phyloP scores from a whole-genome alignment of 176 grass and related monocot genomes.

The Dendrocalamus sinicus region DNA sequence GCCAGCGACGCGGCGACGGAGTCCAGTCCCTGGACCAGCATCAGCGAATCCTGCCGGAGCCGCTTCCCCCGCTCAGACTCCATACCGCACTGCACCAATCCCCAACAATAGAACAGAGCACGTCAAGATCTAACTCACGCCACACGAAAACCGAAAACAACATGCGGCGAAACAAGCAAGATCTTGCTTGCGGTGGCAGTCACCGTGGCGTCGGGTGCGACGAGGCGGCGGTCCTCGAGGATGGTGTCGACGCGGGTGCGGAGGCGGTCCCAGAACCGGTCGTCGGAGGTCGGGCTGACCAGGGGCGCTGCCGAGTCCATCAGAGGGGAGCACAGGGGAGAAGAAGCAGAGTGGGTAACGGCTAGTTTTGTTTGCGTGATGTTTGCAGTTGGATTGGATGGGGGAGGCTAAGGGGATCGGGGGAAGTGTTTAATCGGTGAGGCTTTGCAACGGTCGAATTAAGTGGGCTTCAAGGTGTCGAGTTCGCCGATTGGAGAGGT shows the following conservation, averaged over 20 bases:
- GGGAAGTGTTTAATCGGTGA: background rate
- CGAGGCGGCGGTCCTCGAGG: constrained; percentile 58
- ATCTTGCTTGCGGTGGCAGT: background rate
- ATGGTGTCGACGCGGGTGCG: constrained; percentile 80
- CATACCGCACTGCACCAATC: constrained; percentile 44
- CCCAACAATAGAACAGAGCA: background rate
- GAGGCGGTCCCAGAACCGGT: constrained; percentile 76
- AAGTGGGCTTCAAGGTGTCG: too few species aligned
- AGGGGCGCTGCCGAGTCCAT: constrained; percentile 64
- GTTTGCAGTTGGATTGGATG: background rate
- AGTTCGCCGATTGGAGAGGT: background rate
- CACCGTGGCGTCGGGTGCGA: background rate
- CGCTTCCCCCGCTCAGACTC: constrained; percentile 75
- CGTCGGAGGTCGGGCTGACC: constrained; percentile 76
- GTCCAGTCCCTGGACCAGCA: constrained; percentile 82
- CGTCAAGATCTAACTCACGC: background rate
- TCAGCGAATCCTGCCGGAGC: constrained; percentile 79
- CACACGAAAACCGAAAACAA: background rate
- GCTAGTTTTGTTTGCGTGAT: constrained; percentile 37
- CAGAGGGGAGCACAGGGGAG: background rate
- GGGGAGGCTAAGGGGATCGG: background rate
- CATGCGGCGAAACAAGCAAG: background rate
- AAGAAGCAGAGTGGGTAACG: constrained; percentile 32
- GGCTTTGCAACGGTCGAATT: constrained; percentile 52
- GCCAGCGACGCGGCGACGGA: constrained; percentile 79